A percentile compares a stretch with the other conserved stretches of the same genome.
Conservation (phyloP, 768 basidiomycete genomes). For the Suillus variegatus region DNA sequence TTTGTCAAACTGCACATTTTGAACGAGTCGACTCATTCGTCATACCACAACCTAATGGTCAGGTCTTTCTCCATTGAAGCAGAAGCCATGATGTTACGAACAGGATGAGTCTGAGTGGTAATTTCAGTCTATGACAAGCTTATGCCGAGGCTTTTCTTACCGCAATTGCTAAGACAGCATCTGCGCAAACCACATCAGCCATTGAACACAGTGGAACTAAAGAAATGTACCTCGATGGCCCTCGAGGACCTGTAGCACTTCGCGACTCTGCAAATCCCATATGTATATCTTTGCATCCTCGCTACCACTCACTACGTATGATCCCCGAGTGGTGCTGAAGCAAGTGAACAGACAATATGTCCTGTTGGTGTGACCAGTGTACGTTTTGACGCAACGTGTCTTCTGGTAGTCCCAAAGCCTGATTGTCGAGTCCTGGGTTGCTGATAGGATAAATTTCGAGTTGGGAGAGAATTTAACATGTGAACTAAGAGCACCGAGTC, state of each 20-base stretch:
- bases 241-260: conserved; percentile 72
- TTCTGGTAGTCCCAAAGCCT: conserved; percentile 94
- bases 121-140: conserved; percentile 7
- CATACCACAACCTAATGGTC: conserved; percentile 80
- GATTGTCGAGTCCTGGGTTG: conserved; percentile 93
- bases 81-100: conserved; percentile 74
- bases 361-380: conserved; percentile 82
- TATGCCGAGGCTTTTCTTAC: conserved; percentile 39
- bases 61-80: conserved; percentile 90
- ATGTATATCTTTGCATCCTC: conserved; percentile 88
- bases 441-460: conserved; percentile 83
- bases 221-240: conserved; percentile 71
- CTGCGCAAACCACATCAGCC: conserved; percentile 16
- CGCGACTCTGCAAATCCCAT: conserved; percentile 86
- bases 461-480: conserved; percentile 93
- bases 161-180: conserved; percentile 77
- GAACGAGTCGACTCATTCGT: conserved; percentile 37
- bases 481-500: conserved; percentile 49
- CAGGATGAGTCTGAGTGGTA: conserved; percentile 69
- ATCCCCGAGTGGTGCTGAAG: conserved; percentile 58
- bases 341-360: conserved; percentile 79
- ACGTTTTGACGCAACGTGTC: conserved; percentile 91
- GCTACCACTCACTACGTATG: conserved; percentile 83
- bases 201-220: neutral
- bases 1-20: neutral